These are phyloP conservation scores for Cymbopogon flexuosus DNA, from an alignment of 202 grass and related monocot species.

Conservation along the genomic window DNA sequence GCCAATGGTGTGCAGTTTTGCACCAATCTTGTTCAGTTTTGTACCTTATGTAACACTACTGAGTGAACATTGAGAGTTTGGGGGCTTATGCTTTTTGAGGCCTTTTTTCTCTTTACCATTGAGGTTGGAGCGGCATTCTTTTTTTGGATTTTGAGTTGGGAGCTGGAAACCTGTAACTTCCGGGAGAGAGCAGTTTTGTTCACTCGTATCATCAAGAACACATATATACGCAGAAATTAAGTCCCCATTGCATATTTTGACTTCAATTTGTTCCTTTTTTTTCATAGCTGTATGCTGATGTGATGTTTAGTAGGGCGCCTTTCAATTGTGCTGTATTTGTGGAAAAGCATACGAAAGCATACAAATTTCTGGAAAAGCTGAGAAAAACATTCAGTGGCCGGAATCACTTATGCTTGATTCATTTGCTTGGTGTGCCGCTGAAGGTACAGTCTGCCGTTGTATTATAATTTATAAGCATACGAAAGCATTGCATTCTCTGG, in stretches of 20 bases:
- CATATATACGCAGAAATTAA: not conserved
- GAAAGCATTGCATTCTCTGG: not conserved
- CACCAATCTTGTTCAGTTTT: constrained; percentile 39
- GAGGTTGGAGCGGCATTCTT: constrained; percentile 31
- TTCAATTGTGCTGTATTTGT: constrained; percentile 7
- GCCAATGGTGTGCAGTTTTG: constrained; percentile 37
- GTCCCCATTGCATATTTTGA: not conserved
- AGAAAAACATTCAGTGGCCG: not conserved
- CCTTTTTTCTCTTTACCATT: constrained; percentile 34
- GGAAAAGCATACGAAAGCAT: too few species aligned
- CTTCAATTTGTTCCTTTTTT: not conserved
- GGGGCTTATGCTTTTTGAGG: not conserved
- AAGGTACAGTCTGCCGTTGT: not conserved
- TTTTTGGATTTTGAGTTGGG: constrained; percentile 15
- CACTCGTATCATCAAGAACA: constrained; percentile 29
- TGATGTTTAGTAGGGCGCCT: not conserved
- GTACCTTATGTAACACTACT: constrained; percentile 39
- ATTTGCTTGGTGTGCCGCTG: not conserved
- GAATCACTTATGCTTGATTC: not conserved
- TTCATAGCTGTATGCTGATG: not conserved
- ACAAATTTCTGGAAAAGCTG: not conserved
- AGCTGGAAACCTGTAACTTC: constrained; percentile 51
- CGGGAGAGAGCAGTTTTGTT: constrained; percentile 36
- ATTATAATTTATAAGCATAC: not conserved
- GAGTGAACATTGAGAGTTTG: constrained; percentile 14